Base-by-base conservation (phyloP, 768 basidiomycete genomes). In the Boletus rufocinnamomeus region DNA sequence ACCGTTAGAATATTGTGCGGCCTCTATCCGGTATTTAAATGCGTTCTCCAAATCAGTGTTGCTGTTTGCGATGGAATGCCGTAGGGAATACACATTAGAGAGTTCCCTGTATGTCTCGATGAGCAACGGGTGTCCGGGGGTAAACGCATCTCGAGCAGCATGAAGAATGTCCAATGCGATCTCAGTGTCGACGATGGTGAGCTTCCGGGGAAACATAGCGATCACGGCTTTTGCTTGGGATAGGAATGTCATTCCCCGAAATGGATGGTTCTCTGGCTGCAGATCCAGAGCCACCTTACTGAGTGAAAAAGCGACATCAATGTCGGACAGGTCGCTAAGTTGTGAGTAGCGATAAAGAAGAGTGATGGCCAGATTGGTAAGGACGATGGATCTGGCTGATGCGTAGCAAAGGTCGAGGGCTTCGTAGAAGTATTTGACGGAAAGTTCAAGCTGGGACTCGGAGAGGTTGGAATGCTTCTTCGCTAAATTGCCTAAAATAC, bases 161-260 rank as follows among this genome's bases (percentile, higher is more conserved):
- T 49, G 56, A 5, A 68, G 67, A 6, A 59, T 41, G 30, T 59
- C 61, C 40, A 68, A 23, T 10, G 63, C 63, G 9, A 58, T 61
- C n/a, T 70, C 60, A 2, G 50, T 52, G 51, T 72, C 60, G 14
- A 58, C 34, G 37, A 63, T 47, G 21, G 58, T 50, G 16, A 19
- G 5, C 19, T 57, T 35, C 27, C 3, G 48, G 28, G 58, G 48
- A 35, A 61, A 57, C 56, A 61, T 54, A 3, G 54, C 35, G 16
- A 62, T 56, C 9, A 71, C 56, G 5, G 57, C 52, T 49, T 57
- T 63, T 3, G 67, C 70, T 43, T 70, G 69, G 30, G 64, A 52
- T 30, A 59, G 34, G 21, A 69, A 61, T 2, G 40, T 51, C n/a
- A 32, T n/a, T 23, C 64, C 56, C 11, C 64, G 63, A 25, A 45